Evolutionary conservation across 2,329 filamentous ascomycete species (phyloP).

Genomic region (Phyllosticta capitalensis): DNA sequence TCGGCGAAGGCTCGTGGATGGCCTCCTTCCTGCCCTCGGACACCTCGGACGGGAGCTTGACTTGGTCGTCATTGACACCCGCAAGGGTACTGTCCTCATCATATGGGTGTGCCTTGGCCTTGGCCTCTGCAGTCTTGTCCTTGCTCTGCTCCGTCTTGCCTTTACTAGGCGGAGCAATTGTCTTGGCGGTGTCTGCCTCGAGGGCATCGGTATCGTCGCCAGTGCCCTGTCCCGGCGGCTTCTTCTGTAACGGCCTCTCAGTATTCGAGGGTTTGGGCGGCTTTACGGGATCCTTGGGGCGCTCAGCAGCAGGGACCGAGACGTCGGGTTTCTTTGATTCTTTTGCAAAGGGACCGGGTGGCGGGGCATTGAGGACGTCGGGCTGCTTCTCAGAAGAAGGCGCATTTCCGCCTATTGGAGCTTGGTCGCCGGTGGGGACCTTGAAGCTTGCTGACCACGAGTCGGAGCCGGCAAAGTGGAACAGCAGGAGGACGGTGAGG

Average conservation of each 20-base stretch:
- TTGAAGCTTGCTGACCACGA: constrained; percentile 25
- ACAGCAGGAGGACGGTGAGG: constrained; percentile 44
- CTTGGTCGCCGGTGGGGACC: background rate
- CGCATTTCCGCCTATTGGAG: background rate
- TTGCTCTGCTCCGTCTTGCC: background rate
- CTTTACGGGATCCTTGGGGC: constrained; percentile 4
- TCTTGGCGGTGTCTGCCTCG: background rate
- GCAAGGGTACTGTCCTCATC: background rate
- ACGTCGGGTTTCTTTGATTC: constrained; percentile 25
- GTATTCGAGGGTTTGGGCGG: constrained; percentile 5
- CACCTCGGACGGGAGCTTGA: background rate
- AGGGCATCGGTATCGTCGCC: background rate
- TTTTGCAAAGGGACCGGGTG: constrained; percentile 18
- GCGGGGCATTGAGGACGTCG: constrained; percentile 1
- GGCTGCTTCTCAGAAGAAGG: background rate
- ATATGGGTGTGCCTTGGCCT: background rate
- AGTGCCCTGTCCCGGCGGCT: background rate
- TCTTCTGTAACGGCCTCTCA: constrained; percentile 7
- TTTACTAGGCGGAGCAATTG: background rate
- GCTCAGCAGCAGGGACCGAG: constrained; percentile 23
- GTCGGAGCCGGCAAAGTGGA: constrained; percentile 42
- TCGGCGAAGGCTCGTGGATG: background rate
- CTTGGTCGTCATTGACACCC: background rate
- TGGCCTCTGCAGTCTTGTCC: background rate
- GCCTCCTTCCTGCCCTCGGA: constrained; percentile 8